Base-by-base conservation (phyloP, 768 basidiomycete species). In the Amanita rubescens region DNA sequence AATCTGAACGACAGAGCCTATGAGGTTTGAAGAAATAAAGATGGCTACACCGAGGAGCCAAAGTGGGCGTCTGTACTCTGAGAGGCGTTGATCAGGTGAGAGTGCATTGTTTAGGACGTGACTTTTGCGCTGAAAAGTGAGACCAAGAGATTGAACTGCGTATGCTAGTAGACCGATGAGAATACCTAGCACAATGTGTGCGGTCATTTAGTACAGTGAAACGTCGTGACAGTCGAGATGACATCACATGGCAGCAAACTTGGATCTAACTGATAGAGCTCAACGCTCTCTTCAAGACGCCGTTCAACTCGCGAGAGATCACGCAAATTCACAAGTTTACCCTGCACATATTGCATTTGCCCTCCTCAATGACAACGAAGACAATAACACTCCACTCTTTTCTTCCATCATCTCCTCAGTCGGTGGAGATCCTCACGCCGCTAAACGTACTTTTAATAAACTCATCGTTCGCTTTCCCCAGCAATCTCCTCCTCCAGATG, bases 111-210 rank as follows among this genome's bases (percentile, higher is more conserved):
- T 90, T 47, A 85, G 70, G 46, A 95, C 79, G 76, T 97, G 94
- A 60, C 89, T 91, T 74, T 94, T 93, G 56, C 94, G 84, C 66
- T 95, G 94, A 52, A 97, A 84, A 22, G 94, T 94, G 38, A 97
- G 77, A 17, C 93, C 93, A 9, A 94, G 73, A 19, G 87, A 90
- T 68, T 95, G 93, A n/a, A 94, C 75, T 63, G 88, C 90, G 5
- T 87, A 90, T 14, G 91, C 88, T 11, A 91, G 65, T 37, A 96
- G 79, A 22, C 92, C 92, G 53, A 76, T 71, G 56, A 72, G 55
- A 48, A 81, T 80, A 35, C 78, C 79, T 34, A 78, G 67, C 47
- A 75, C 72, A 60, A 81, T 79, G 34, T 35, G 24, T 19, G 35
- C 33, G n/a, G n/a, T n/a, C 53, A 54, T 54, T 22, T 39, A n/a